Base-by-base conservation (phyloP, 768 basidiomycete genomes). In the Russula emetica region DNA sequence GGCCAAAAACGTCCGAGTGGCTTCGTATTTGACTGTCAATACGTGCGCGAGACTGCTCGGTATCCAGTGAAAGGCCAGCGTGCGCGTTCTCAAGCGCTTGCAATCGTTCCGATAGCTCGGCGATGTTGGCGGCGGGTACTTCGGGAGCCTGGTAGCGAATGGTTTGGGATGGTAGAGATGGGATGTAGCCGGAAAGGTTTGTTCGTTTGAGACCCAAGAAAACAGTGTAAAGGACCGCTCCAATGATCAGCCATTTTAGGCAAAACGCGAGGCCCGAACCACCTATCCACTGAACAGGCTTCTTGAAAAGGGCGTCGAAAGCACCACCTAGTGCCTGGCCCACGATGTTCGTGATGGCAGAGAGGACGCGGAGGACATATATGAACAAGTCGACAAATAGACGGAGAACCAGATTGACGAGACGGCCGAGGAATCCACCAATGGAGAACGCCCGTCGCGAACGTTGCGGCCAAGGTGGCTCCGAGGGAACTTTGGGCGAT, bases 31-130 rank as follows among this genome's bases (percentile, higher is more conserved):
- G 83, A 34, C 79, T 80, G 28, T 88, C 86, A 24, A 82, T 74
- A 63, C 81, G 80, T 6, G 74, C 70, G 57, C 80, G 79, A 5
- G 77, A 75, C 51, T 79, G 80, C 63, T 87, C 81, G 13, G 77
- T 74, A 54, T 88, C 85, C 16, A 76, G 67, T 5, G 85, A 82
- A 18, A 93, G 75, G 8, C 80, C 78, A 16, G 85, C 83, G 16
- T 91, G 75, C 1, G 80, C 84, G 28, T 74, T 78, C 72, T 92
- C 90, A 45, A 92, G 80, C 40, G 77, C 76, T 63, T 82, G 80
- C 14, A 93, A 73, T 10, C 90, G 83, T 8, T 78, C 76, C 2
- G 84, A 78, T 26, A 92, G 76, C 60, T 90, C 90, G 5, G 81
- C 80, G 22, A 91, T 75, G 71, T 90, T 82, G n/a, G 80, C 78